These are phyloP conservation scores for Casuarina cunninghamiana DNA, from an alignment of 306 rosid species.

Conservation along the genomic window DNA sequence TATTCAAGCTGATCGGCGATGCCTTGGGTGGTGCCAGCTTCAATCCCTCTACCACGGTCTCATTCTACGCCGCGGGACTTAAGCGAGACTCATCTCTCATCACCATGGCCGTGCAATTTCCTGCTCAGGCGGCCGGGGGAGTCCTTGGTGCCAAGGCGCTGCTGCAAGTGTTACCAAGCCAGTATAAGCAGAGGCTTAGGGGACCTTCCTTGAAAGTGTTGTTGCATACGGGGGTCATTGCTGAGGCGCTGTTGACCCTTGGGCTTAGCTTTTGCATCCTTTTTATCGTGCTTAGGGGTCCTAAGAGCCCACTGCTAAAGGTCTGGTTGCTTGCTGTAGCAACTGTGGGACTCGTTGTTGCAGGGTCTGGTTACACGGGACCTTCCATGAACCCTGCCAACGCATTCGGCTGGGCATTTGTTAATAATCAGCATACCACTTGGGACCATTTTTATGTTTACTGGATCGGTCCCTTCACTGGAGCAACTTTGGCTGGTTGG, in stretches of 20 bases:
- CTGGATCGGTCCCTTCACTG: conserved; percentile 58
- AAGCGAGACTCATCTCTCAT: conserved; percentile 26
- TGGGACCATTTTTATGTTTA: conserved; percentile 66
- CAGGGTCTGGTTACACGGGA: conserved; percentile 53
- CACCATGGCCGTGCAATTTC: conserved; percentile 43
- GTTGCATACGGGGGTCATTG: conserved; percentile 53
- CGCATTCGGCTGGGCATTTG: conserved; percentile 75
- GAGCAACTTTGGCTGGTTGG: conserved; percentile 51
- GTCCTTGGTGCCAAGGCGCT: conserved; percentile 43
- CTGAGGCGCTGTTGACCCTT: conserved; percentile 50
- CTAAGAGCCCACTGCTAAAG: conserved; percentile 45
- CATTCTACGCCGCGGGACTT: conserved; percentile 41
- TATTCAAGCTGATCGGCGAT: conserved; percentile 30
- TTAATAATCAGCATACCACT: conserved; percentile 46
- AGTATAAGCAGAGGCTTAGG: conserved; percentile 38
- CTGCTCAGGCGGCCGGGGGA: conserved; percentile 55
- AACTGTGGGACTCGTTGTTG: conserved; percentile 40
- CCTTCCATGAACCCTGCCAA: conserved; percentile 80
- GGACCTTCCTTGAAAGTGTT: conserved; percentile 67
- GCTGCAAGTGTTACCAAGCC: conserved; percentile 31
- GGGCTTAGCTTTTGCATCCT: conserved; percentile 42
- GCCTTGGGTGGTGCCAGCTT: conserved; percentile 54
- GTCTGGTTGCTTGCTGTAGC: conserved; percentile 47
- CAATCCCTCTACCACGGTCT: conserved; percentile 44
- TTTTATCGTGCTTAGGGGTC: conserved; percentile 44